Conservation (phyloP, 257 asterid genomes). For the Salvia rosmarinus region DNA sequence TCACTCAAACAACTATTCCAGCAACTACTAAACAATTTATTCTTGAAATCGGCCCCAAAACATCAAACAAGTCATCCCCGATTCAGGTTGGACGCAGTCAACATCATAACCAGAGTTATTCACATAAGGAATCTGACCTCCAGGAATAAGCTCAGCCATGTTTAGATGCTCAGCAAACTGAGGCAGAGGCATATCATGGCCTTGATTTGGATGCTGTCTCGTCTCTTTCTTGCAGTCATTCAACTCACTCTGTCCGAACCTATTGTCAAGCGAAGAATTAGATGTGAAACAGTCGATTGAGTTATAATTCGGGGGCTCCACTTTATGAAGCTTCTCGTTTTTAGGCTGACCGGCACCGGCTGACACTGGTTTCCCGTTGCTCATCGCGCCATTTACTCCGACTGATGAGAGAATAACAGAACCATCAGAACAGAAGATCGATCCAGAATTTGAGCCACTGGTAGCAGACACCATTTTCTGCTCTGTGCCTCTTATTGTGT, state of each 20-base stretch:
- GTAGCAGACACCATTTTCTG: slow-evolving; percentile 34
- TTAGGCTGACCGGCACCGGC: slow-evolving; percentile 35
- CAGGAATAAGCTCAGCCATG: slow-evolving; percentile 40
- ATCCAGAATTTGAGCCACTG: slow-evolving; percentile 34
- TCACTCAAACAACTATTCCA: slow-evolving; percentile 45
- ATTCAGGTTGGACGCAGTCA: slow-evolving; percentile 35
- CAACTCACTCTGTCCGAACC: slow-evolving; percentile 32
- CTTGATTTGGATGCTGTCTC: slow-evolving; percentile 43
- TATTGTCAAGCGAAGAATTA: slow-evolving; percentile 37
- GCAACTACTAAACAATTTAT: slow-evolving; percentile 53
- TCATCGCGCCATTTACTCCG: slow-evolving; percentile 34
- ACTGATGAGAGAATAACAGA: slow-evolving; percentile 31
- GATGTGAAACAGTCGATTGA: slow-evolving; percentile 35
- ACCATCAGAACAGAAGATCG: slow-evolving; percentile 33
- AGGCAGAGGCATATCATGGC: slow-evolving; percentile 35
- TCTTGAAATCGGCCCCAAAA: slow-evolving; percentile 78
- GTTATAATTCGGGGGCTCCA: slow-evolving; percentile 38
- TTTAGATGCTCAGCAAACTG: slow-evolving; percentile 30
- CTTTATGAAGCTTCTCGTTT: slow-evolving; percentile 40
- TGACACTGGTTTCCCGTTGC: slow-evolving; percentile 34
- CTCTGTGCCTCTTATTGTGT: slow-evolving; percentile 35
- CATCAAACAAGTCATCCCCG: slow-evolving; percentile 80
- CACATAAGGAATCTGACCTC: slow-evolving; percentile 28
- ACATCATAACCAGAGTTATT: slow-evolving; percentile 41
- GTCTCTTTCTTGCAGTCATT: slow-evolving; percentile 30